Conservation (phyloP, 164 flowering plant species). For the Liriodendron chinense region DNA sequence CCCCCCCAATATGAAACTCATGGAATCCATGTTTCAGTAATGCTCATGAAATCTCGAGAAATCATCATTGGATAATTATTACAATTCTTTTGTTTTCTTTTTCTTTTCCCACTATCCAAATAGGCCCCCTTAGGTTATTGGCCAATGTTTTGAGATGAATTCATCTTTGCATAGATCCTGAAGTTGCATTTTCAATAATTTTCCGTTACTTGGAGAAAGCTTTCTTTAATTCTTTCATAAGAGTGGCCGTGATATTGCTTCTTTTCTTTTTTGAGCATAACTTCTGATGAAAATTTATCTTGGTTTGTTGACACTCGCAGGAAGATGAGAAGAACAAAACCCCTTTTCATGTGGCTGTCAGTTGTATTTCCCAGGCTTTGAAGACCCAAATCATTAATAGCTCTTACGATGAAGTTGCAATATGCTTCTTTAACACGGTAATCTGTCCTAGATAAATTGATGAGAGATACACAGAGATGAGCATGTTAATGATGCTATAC, state of each 20-base stretch:
- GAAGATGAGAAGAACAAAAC: conserved; percentile 46
- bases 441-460: conserved; percentile 22
- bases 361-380: conserved; percentile 66
- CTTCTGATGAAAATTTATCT: neutral
- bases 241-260: neutral
- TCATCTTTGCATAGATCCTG: neutral
- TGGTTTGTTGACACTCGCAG: conserved; percentile 36
- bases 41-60: too few relatives aligned
- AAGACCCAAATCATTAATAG: conserved; percentile 78
- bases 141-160: neutral
- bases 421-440: conserved; percentile 96
- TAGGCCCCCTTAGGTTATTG: neutral
- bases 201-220: neutral
- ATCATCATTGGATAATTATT: too few relatives aligned
- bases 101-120: too few relatives aligned
- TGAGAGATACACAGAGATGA: neutral
- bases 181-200: neutral
- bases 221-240: neutral
- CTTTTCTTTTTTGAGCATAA: neutral
- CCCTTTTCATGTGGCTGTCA: conserved; percentile 66
- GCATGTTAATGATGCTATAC: neutral
- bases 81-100: too few relatives aligned
- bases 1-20: too few relatives aligned
- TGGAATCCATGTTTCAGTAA: too few relatives aligned
- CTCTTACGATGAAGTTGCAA: conserved; percentile 81